Evolutionary conservation across 192 early-diverging fungal genomes (phyloP).

Genomic region (Coemansia sp.): DNA sequence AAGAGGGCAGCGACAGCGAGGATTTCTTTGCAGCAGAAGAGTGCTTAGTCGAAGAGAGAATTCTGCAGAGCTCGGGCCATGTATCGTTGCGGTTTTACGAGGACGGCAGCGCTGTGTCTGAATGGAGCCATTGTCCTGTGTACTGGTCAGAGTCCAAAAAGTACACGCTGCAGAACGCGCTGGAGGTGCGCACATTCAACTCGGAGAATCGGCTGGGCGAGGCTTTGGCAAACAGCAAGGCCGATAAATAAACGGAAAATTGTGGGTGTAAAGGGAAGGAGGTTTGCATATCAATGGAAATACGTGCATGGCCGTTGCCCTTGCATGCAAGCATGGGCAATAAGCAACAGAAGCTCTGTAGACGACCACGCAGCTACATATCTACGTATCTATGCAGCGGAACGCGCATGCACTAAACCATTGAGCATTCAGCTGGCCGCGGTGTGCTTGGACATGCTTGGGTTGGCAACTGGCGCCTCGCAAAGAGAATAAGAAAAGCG

Average conservation of each 20-base stretch:
- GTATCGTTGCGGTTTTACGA: conserved; percentile 38
- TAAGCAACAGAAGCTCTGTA: background rate
- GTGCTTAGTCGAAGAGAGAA: conserved; percentile 20
- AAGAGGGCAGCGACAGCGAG: background rate
- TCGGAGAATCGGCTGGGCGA: conserved; percentile 45
- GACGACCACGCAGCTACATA: background rate
- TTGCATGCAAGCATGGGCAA: background rate
- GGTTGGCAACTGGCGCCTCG: background rate
- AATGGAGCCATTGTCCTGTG: conserved; percentile 41
- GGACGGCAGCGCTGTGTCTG: conserved; percentile 31
- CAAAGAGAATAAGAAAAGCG: background rate
- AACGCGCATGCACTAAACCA: background rate
- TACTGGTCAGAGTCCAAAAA: conserved; percentile 61
- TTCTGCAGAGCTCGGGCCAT: conserved; percentile 26
- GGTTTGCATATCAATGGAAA: background rate
- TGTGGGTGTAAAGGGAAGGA: background rate
- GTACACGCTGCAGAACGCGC: conserved; percentile 67
- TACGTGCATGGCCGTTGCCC: background rate
- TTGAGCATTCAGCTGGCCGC: background rate
- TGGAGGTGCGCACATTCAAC: conserved; percentile 65
- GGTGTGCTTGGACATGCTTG: background rate
- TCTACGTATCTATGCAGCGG: background rate
- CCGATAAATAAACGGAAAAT: background rate
- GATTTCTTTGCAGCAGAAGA: conserved; percentile 17
- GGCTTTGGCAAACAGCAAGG: conserved; percentile 2